A percentile compares a stretch with the other conserved stretches of the same genome.
Conservation (phyloP, 495 filamentous ascomycete species). For the Hyaloscypha bicolor region DNA sequence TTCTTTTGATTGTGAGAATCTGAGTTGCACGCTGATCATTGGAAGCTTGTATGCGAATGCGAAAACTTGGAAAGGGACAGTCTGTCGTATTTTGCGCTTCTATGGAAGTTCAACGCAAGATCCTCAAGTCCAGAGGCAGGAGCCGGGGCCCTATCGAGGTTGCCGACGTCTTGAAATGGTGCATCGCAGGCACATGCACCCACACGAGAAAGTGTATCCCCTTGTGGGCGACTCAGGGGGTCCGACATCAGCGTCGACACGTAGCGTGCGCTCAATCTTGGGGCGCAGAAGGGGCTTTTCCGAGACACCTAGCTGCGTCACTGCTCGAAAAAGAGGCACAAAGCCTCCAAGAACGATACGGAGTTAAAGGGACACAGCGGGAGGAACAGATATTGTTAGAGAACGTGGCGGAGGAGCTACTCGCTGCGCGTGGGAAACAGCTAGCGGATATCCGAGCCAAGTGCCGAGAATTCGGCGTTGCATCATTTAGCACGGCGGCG, state of each 20-base stretch:
- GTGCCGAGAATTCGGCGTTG: conserved; percentile 47
- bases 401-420: too few relatives aligned
- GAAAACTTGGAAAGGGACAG: conserved; percentile 62
- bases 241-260: conserved; percentile 41
- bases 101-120: conserved; percentile 45
- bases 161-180: conserved; percentile 59
- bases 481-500: conserved; percentile 37
- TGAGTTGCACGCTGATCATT: neutral
- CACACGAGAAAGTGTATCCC: conserved; percentile 52
- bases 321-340: conserved; percentile 37
- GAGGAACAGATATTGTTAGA: conserved; percentile 4
- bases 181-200: conserved; percentile 57
- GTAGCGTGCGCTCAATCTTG: conserved; percentile 23
- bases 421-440: conserved; percentile 2
- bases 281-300: conserved; percentile 5
- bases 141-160: conserved; percentile 34
- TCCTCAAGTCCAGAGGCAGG: conserved; percentile 12
- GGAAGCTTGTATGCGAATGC: conserved; percentile 68
- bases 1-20: conserved; percentile 8
- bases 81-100: conserved; percentile 62
- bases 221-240: conserved; percentile 63
- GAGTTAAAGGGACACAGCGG: conserved; percentile 31
- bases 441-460: conserved; percentile 37
- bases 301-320: too few relatives aligned
- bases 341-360: conserved; percentile 31